These are phyloP conservation scores for Candida yuanshanica DNA, from an alignment of 805 yeast genomes.

Conservation along the genomic window DNA sequence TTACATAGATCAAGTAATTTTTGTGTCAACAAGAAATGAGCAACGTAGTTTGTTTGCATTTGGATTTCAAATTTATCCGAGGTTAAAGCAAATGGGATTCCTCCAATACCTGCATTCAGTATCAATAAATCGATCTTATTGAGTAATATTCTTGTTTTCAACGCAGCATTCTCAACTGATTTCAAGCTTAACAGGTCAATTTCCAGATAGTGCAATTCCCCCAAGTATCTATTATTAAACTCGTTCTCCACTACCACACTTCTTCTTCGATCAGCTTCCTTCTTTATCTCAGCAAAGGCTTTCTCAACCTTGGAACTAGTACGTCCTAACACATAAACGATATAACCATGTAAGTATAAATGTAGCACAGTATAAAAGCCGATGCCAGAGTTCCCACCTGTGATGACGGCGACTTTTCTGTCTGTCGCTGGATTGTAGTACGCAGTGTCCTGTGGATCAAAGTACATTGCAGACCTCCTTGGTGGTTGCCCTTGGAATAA, in stretches of 20 bases:
- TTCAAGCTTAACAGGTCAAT: slow-evolving; percentile 44
- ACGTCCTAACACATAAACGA: slow-evolving; percentile 71
- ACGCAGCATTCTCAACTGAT: slow-evolving; percentile 44
- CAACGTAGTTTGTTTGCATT: slow-evolving; percentile 69
- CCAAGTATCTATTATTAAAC: slow-evolving; percentile 29
- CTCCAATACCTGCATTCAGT: slow-evolving; percentile 79
- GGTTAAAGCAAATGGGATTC: slow-evolving; percentile 61
- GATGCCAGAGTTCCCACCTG: slow-evolving; percentile 80
- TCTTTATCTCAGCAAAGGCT: slow-evolving; percentile 49
- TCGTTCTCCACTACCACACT: slow-evolving; percentile 10
- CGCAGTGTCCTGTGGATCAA: slow-evolving; percentile 46
- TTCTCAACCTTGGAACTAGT: slow-evolving; percentile 47
- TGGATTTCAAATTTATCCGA: slow-evolving; percentile 73
- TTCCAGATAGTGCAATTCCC: slow-evolving; percentile 47
- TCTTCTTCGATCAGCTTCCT: slow-evolving; percentile 40
- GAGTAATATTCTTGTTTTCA: slow-evolving; percentile 41
- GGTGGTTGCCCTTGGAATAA: too few species aligned
- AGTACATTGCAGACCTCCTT: too few species aligned
- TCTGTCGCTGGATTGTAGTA: slow-evolving; percentile 50
- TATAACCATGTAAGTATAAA: slow-evolving; percentile 71
- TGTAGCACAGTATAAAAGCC: slow-evolving; percentile 76
- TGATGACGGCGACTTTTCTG: slow-evolving; percentile 62
- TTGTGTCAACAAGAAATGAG: slow-evolving; percentile 69
- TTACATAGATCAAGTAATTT: slow-evolving; percentile 38
- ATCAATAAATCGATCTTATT: slow-evolving; percentile 51